Base-by-base conservation (phyloP, 1,139 yeast species). In the Kurtzmaniella quercitrusa region DNA sequence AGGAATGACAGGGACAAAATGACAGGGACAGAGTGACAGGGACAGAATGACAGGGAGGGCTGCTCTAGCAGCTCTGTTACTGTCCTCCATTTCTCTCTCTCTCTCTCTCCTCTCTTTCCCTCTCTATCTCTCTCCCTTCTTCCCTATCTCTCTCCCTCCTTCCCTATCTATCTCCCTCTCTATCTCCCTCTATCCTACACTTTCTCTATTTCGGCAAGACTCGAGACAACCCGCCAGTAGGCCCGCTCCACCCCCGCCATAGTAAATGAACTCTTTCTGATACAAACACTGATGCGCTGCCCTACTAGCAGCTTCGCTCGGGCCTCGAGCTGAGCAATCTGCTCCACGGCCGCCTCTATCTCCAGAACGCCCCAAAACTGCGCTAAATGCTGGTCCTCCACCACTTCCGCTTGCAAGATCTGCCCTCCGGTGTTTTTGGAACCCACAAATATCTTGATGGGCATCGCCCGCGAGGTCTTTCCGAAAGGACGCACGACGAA, bases 401-500 rank as follows among this genome's bases (percentile, higher is more conserved):
- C 46, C 24, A 67, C 58, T 42, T 68, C 71, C 3, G 65, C 46
- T 6, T 46, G 45, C 3, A 65, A 37, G 25, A 43, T 48, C 14
- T 27, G 31, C 31, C 31, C 14, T n/a, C 31, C 31, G 10, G 2
- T 41, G 37, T 4, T 10, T 29, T 38, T 38, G 21, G 31, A 31
- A 4, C 62, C 11, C 49, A 39, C 11, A 65, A 47, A 8, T 54
- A 68, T 38, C 43, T 55, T 61, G 43, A 68, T 57, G 8, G 53
- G 51, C 2, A 63, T 51, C 1, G 63, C 49, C 43, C 66, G 66
- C 16, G 66, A 42, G 1, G 72, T 63, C 29, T 70, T 49, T 6
- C 52, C 51, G 42, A 53, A 63, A 1, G 72, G 73, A 43, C 62
- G 63, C 10, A 68, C 51, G 2, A 63, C 49, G 24, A 67, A 56